A percentile compares a stretch with the other conserved stretches of the same genome.
phyloP scores from a whole-genome alignment of 2,329 filamentous ascomycete species.

The Aspergillus sp. region DNA sequence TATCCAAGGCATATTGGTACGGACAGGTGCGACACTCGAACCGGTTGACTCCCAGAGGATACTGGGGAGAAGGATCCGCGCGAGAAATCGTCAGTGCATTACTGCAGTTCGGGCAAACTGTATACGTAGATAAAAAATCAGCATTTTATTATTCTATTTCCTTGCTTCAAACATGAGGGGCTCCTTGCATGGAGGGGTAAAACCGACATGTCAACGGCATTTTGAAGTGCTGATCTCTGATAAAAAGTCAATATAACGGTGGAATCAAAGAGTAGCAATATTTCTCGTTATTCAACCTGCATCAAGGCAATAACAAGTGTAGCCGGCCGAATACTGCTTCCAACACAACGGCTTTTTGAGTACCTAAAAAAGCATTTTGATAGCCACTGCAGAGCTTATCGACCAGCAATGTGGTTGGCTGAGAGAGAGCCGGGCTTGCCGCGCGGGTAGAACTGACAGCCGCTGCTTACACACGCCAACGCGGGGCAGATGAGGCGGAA shows the following conservation, averaged over 20 bases:
- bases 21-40: constrained; percentile 95
- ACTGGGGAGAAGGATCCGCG: constrained; percentile 30
- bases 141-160: constrained; percentile 2
- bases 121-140: constrained; percentile 9
- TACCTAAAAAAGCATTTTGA: not conserved
- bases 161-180: not conserved
- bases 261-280: not conserved
- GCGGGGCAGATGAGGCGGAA: constrained; percentile 9
- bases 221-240: constrained; percentile 4
- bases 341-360: not conserved
- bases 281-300: not conserved
- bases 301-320: not conserved
- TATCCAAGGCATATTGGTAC: constrained; percentile 78
- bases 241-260: not conserved
- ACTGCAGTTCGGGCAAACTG: constrained; percentile 48
- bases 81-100: constrained; percentile 46
- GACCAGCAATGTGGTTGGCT: constrained; percentile 7
- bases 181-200: not conserved
- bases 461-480: constrained; percentile 9
- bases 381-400: constrained; percentile 12
- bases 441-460: constrained; percentile 25
- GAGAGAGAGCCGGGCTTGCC: constrained; percentile 15
- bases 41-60: constrained; percentile 58
- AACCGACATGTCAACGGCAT: constrained; percentile 38
- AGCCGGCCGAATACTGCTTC: constrained; percentile 18